Percentiles rank a stretch among this genome's conserved stretches.
phyloP scores from a whole-genome alignment of 2,329 filamentous ascomycete genomes.

The Pseudogymnoascus sp. region DNA sequence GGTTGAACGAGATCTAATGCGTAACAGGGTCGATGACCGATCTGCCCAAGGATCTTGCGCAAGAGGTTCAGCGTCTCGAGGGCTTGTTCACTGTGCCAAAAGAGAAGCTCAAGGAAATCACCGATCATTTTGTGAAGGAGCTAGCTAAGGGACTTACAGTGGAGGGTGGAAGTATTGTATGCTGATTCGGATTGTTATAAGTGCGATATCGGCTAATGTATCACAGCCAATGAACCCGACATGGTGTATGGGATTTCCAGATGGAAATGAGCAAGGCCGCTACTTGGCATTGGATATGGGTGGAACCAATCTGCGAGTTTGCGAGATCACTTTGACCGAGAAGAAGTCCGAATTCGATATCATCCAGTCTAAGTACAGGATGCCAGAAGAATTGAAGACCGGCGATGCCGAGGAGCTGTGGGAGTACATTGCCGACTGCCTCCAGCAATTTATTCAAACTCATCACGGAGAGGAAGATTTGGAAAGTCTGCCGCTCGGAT shows the following conservation, averaged over 20 bases:
- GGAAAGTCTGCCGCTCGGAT: constrained; percentile 69
- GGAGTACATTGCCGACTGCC: constrained; percentile 90
- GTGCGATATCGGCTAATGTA: constrained; percentile 15
- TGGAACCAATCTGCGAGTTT: constrained; percentile 90
- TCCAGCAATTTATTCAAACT: constrained; percentile 81
- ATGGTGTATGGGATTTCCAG: constrained; percentile 87
- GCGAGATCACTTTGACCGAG: constrained; percentile 81
- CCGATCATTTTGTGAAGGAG: constrained; percentile 81
- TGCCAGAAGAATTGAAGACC: constrained; percentile 88
- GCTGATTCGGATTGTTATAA: constrained; percentile 30
- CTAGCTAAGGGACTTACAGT: constrained; percentile 78
- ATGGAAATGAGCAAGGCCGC: constrained; percentile 78
- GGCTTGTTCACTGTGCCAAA: constrained; percentile 71
- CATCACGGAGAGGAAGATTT: constrained; percentile 65
- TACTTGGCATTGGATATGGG: constrained; percentile 92
- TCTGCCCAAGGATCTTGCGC: constrained; percentile 73
- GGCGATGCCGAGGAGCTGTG: constrained; percentile 79
- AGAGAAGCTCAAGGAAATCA: constrained; percentile 80
- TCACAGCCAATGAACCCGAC: constrained; percentile 90
- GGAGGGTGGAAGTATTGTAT: constrained; percentile 86
- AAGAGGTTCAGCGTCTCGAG: constrained; percentile 78
- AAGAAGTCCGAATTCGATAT: constrained; percentile 88
- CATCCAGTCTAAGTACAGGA: constrained; percentile 90
- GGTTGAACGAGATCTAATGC: background rate
- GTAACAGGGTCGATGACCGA: constrained; percentile 76